Evolutionary conservation across 2,329 filamentous ascomycete species (phyloP).

Genomic region (Xylaria sp.): DNA sequence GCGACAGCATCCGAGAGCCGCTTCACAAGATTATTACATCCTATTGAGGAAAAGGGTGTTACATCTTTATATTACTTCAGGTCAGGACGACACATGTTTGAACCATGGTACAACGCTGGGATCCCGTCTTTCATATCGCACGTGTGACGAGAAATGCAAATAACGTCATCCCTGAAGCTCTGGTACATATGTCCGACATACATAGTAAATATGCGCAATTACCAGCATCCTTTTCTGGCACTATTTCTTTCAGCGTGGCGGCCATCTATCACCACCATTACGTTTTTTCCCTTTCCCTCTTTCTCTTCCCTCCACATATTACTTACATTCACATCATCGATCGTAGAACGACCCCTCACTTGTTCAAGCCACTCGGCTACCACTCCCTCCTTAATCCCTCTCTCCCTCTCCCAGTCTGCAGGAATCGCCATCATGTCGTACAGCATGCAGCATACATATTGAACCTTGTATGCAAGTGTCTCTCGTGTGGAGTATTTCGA

Average conservation of each 20-base stretch:
- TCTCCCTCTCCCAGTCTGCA: too few relatives aligned
- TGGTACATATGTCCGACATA: conserved; percentile 6
- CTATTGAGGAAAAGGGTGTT: not conserved
- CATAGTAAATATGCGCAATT: conserved; percentile 22
- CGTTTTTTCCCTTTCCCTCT: too few relatives aligned
- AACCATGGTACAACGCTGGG: conserved; percentile 14
- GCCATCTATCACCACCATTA: not conserved
- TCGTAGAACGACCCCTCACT: not conserved
- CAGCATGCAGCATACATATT: not conserved
- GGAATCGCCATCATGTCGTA: not conserved
- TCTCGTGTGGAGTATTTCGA: not conserved
- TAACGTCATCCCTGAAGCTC: conserved; percentile 9
- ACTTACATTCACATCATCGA: not conserved
- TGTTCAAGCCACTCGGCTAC: not conserved
- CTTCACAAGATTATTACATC: not conserved
- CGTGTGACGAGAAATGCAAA: not conserved
- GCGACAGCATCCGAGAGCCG: not conserved
- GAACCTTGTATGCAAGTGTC: not conserved
- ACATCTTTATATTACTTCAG: not conserved
- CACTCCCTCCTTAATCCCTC: too few relatives aligned
- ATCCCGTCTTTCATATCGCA: not conserved
- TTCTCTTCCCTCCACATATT: not conserved
- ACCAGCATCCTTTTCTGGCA: conserved; percentile 13
- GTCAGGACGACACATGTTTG: not conserved
- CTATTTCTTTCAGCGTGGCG: not conserved